Conservation (phyloP, 106 monocot species). For the Dioscorea dumetorum region DNA sequence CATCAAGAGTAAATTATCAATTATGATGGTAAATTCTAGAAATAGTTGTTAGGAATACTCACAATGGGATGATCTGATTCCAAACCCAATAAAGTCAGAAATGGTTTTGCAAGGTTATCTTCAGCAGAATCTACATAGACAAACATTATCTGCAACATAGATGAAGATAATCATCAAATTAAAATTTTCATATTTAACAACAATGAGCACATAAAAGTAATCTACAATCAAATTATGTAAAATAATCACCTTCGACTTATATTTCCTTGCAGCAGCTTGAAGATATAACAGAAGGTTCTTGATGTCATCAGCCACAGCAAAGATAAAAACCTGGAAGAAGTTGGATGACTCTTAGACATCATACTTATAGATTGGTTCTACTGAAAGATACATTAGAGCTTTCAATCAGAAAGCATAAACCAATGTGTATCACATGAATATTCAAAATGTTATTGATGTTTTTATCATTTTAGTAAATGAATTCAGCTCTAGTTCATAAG, state of each 20-base stretch:
- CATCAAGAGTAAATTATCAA: too few relatives aligned
- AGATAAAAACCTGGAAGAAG: conserved; percentile 58
- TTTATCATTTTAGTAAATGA: too few relatives aligned
- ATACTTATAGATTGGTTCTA: too few relatives aligned
- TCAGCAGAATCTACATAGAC: conserved; percentile 73
- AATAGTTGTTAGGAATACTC: conserved; percentile 11
- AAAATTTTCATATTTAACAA: not conserved
- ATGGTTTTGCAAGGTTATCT: conserved; percentile 94
- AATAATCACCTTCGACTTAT: conserved; percentile 58
- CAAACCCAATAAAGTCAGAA: conserved; percentile 78
- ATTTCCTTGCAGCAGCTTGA: conserved; percentile 69
- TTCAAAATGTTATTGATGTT: too few relatives aligned
- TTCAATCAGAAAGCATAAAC: too few relatives aligned
- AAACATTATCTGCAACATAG: conserved; percentile 76
- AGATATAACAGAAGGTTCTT: conserved; percentile 25
- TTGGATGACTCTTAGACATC: not conserved
- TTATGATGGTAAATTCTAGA: too few relatives aligned
- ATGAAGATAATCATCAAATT: not conserved
- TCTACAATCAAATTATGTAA: not conserved
- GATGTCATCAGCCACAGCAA: conserved; percentile 70
- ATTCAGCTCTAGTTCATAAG: too few relatives aligned
- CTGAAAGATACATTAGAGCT: too few relatives aligned
- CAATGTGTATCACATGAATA: too few relatives aligned
- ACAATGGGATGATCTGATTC: conserved; percentile 68
- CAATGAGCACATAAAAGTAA: too few relatives aligned